Conservation (phyloP, 306 rosid genomes). For the Lablab purpureus region DNA sequence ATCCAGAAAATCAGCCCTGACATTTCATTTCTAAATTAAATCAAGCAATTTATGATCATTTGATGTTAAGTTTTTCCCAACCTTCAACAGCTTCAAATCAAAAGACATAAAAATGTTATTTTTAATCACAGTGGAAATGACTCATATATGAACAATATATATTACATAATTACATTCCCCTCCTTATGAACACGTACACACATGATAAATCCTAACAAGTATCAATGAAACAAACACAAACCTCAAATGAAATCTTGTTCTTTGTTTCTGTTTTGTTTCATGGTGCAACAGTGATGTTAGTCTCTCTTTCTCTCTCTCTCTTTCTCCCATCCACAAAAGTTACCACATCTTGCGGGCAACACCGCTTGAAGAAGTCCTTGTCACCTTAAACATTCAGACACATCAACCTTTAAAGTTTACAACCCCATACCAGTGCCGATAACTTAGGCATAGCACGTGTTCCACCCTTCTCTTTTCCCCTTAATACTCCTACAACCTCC, state of each 20-base stretch:
- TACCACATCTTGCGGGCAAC: slow-evolving; percentile 45
- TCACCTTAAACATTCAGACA: slow-evolving; percentile 44
- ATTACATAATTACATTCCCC: neutral
- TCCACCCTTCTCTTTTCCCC: neutral
- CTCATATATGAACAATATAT: neutral
- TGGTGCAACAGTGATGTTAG: neutral
- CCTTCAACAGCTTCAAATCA: no score
- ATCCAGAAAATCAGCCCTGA: no score
- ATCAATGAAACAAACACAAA: slow-evolving; percentile 23
- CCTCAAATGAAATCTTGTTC: neutral
- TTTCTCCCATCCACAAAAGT: slow-evolving; percentile 44
- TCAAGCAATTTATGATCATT: no score
- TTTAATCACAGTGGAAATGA: neutral
- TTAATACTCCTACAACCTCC: slow-evolving; percentile 15
- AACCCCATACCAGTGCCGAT: slow-evolving; percentile 45
- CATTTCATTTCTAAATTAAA: no score
- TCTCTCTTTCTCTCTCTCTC: neutral
- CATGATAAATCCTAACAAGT: neutral
- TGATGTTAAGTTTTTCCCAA: no score
- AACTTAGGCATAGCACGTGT: slow-evolving; percentile 37
- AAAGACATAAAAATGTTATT: no score
- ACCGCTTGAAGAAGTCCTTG: slow-evolving; percentile 39
- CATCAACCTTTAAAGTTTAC: slow-evolving; percentile 15
- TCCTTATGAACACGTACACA: neutral
- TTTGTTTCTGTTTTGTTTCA: neutral